A percentile compares a stretch with the other conserved stretches of the same genome.
These are phyloP conservation scores for Pseudogymnoascus sp. DNA, from an alignment of 2,329 filamentous ascomycete genomes.

Conservation along the genomic window DNA sequence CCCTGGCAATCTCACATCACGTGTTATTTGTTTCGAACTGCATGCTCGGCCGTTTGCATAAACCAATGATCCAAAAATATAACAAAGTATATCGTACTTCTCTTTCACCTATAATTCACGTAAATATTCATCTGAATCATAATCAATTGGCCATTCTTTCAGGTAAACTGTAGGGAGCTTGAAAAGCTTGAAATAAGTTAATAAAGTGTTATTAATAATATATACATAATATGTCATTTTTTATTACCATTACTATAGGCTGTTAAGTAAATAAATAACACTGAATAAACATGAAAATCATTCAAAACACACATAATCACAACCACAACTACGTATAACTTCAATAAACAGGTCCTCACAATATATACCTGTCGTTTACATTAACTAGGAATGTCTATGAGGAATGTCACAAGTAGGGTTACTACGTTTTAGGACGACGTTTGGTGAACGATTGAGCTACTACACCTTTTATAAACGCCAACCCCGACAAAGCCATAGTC, in stretches of 20 bases:
- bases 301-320: too few relatives aligned
- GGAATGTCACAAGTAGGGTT: too few relatives aligned
- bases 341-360: neutral
- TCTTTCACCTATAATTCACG: neutral
- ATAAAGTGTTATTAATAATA: neutral
- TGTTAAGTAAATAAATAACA: neutral
- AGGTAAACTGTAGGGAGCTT: neutral
- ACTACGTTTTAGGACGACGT: neutral
- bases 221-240: too few relatives aligned
- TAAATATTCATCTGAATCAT: neutral
- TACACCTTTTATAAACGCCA: neutral
- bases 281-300: too few relatives aligned
- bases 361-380: neutral
- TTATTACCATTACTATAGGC: neutral
- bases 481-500: neutral
- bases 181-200: neutral
- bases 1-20: slow-evolving; percentile 4
- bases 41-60: neutral
- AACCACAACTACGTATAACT: too few relatives aligned
- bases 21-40: neutral
- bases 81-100: neutral
- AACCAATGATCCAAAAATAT: neutral
- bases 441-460: neutral
- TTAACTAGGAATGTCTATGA: neutral
- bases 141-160: neutral